These are phyloP conservation scores for Melastoma malabathricum DNA, from an alignment of 345 rosid species.

Conservation along the genomic window DNA sequence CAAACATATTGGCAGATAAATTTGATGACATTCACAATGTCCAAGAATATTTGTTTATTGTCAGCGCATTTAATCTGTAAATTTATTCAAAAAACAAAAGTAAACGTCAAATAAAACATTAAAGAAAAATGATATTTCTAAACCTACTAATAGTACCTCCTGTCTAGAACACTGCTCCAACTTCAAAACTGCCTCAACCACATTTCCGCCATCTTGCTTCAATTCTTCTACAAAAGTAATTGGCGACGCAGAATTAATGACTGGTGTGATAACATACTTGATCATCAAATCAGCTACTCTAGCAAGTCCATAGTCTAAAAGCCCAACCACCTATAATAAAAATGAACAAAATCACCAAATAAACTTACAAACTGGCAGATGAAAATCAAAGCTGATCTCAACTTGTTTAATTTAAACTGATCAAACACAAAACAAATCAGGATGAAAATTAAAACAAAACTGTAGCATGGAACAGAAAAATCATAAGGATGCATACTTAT, in stretches of 20 bases:
- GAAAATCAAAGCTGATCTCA: slow-evolving; percentile 1
- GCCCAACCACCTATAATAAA: slow-evolving; percentile 53
- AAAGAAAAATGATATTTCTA: not conserved
- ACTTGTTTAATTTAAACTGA: not conserved
- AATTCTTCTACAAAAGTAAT: slow-evolving; percentile 38
- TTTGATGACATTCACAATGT: slow-evolving; percentile 47
- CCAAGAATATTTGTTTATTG: slow-evolving; percentile 46
- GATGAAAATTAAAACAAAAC: too few species aligned
- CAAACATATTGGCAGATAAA: slow-evolving; percentile 52
- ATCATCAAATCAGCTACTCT: slow-evolving; percentile 80
- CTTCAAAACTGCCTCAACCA: slow-evolving; percentile 39
- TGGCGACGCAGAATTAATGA: slow-evolving; percentile 45
- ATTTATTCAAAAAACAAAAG: too few species aligned
- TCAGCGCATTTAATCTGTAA: slow-evolving; percentile 8
- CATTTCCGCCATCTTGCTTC: slow-evolving; percentile 27
- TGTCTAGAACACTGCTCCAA: slow-evolving; percentile 27
- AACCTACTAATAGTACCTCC: slow-evolving; percentile 26
- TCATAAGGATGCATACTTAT: too few species aligned
- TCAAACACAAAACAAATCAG: not conserved
- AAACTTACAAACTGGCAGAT: not conserved
- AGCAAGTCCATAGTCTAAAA: slow-evolving; percentile 79
- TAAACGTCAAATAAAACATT: too few species aligned
- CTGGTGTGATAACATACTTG: slow-evolving; percentile 66
- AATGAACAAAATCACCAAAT: slow-evolving; percentile 9
- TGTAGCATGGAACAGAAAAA: too few species aligned